A percentile compares a stretch with the other conserved stretches of the same genome.
These are phyloP conservation scores for Sicyos edulis DNA, from an alignment of 306 rosid species.

Conservation along the genomic window DNA sequence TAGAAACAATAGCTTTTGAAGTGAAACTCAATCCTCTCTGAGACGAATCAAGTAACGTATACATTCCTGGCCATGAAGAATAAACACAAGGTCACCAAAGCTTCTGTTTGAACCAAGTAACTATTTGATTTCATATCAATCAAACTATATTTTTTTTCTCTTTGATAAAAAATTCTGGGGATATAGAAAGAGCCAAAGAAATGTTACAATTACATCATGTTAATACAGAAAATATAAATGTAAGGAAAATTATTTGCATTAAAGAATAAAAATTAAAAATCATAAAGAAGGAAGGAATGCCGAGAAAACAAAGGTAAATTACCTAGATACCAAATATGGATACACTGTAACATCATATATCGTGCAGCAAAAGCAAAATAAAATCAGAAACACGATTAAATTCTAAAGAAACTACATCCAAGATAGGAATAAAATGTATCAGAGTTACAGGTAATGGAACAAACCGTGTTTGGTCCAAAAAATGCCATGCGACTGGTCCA, in stretches of 20 bases:
- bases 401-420: not conserved
- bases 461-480: slow-evolving; percentile 92
- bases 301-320: not conserved
- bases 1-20: not conserved
- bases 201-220: not conserved
- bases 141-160: not conserved
- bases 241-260: not conserved
- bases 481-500: slow-evolving; percentile 67
- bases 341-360: slow-evolving; percentile 6
- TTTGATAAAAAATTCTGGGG: not conserved
- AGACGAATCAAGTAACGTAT: not conserved
- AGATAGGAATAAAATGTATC: slow-evolving; percentile 2
- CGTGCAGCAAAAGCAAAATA: not conserved
- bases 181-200: slow-evolving; percentile 9
- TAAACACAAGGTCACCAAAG: not conserved
- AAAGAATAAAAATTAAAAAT: not conserved
- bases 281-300: not conserved
- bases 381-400: not conserved
- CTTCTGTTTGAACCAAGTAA: not conserved
- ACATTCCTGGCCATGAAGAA: not conserved
- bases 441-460: not conserved
- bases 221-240: not conserved
- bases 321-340: not conserved
- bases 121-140: not conserved
- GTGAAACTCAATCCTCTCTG: not conserved